Evolutionary conservation across 2,329 filamentous ascomycete genomes (phyloP), one percentile per base, ranked within the genome.

Genomic region (Pezicula radicicola): DNA sequence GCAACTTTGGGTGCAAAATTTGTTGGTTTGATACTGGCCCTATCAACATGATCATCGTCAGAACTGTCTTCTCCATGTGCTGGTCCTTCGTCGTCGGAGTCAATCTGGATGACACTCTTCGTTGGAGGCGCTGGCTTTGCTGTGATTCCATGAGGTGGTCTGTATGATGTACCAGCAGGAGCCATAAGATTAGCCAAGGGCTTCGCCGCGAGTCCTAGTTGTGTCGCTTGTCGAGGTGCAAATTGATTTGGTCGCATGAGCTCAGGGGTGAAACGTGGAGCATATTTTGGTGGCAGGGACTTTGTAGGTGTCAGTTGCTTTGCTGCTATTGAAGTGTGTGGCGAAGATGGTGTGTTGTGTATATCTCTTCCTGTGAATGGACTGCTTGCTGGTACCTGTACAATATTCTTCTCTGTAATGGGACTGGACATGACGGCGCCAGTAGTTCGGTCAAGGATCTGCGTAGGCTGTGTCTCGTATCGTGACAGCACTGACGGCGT

Each of bases 301-400:
- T 55, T 45, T 45, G 10, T 45, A 9, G 19, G n/a, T 16, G 42
- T 33, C 12, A 16, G 40, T 39, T 43, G 33, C 12, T 40, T 50
- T 50, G 57, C 19, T 28, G 16, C 13, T 18, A 21, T 42, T 56
- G 54, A 53, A 54, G 46, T 59, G 59, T 25, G 42, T 15, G 19
- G 33, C n/a, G 44, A n/a, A 27, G 46, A 19, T 36, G 47, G 16
- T 30, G 33, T 33, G 49, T 21, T 48, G 36, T 41, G 50, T 46
- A n/a, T 44, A 46, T 60, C 53, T 45, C 49, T 50, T 5, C 51
- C 57, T 12, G 51, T 52, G 35, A 67, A 63, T 2, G 91, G 92
- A 1, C 93, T 97, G 3, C 92, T 97, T n/a, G 90, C 89, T 28
- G 87, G 85, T 3, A 97, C 92, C 68, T 96, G 92, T 51, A 97